Evolutionary conservation across 805 yeast species (phyloP).

Genomic region (Cyberlindnera bimundalis): DNA sequence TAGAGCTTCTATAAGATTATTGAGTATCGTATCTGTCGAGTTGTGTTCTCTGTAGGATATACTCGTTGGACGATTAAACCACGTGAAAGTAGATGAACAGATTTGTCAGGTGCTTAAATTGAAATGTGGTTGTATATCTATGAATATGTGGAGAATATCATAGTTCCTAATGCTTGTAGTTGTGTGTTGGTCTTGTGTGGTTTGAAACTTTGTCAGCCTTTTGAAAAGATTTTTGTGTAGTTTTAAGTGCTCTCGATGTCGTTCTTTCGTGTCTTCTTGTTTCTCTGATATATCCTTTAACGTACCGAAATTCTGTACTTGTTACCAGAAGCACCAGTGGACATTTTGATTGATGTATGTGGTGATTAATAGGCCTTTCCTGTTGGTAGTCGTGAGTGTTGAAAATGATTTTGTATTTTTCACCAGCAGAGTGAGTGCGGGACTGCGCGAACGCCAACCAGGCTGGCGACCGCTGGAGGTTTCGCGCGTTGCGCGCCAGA

Average conservation of each 20-base stretch:
- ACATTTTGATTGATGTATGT: slow-evolving; percentile 47
- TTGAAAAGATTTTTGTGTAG: background rate
- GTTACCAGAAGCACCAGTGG: slow-evolving; percentile 98
- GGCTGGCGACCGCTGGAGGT: background rate
- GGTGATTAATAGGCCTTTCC: slow-evolving; percentile 3
- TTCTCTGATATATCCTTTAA: slow-evolving; percentile 25
- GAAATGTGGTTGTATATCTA: too few species aligned
- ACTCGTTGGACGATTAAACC: too few species aligned
- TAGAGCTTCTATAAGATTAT: too few species aligned
- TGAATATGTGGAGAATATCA: too few species aligned
- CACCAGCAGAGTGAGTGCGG: slow-evolving; percentile 15
- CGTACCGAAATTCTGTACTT: slow-evolving; percentile 99
- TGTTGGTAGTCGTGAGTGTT: slow-evolving; percentile 10
- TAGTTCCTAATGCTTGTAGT: too few species aligned
- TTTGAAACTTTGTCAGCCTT: too few species aligned
- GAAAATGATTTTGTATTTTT: slow-evolving; percentile 23
- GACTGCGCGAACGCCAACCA: slow-evolving; percentile 17
- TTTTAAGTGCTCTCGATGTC: background rate
- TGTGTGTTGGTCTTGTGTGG: too few species aligned
- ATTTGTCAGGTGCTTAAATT: too few species aligned
- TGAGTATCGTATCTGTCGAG: too few species aligned
- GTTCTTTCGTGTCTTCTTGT: background rate
- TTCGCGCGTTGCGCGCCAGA: background rate
- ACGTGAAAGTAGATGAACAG: too few species aligned
- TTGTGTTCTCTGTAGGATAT: too few species aligned